Evolutionary conservation across 306 rosid genomes (phyloP).

Genomic region (Sophora flavescens): DNA sequence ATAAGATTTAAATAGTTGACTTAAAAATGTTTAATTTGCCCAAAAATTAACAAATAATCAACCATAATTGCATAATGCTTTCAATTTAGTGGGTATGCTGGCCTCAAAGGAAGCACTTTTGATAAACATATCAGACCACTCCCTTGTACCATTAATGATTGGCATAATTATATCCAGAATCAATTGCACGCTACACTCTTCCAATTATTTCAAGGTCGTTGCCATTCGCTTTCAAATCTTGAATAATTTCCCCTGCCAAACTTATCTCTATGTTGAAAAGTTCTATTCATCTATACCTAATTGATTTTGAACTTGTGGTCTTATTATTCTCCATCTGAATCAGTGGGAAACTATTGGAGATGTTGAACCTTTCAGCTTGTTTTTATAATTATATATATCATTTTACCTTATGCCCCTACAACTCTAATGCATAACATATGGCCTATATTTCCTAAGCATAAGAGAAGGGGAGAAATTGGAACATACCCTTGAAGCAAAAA

Average conservation of each 20-base stretch:
- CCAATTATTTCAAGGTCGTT: conserved; percentile 48
- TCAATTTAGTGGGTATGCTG: conserved; percentile 44
- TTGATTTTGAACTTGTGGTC: conserved; percentile 38
- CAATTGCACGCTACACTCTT: conserved; percentile 12
- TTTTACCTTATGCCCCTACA: neutral
- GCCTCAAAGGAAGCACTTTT: conserved; percentile 37
- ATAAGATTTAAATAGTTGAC: too few relatives aligned
- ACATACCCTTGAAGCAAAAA: too few relatives aligned
- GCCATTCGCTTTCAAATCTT: conserved; percentile 42
- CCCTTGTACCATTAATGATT: conserved; percentile 45
- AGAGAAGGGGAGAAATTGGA: too few relatives aligned
- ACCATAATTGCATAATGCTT: neutral
- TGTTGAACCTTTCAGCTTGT: conserved; percentile 36
- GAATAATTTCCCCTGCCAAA: conserved; percentile 49
- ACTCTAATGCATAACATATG: neutral
- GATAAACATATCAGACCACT: conserved; percentile 46
- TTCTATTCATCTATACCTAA: conserved; percentile 48
- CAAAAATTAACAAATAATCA: too few relatives aligned
- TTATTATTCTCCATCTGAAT: conserved; percentile 37
- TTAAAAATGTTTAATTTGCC: too few relatives aligned
- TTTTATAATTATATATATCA: neutral
- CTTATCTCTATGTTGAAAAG: conserved; percentile 37
- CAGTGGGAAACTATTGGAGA: conserved; percentile 31
- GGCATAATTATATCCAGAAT: conserved; percentile 40
- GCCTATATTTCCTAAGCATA: conserved; percentile 1